These are phyloP conservation scores for Hibiscus mutabilis DNA, from an alignment of 345 rosid genomes.

Conservation along the genomic window DNA sequence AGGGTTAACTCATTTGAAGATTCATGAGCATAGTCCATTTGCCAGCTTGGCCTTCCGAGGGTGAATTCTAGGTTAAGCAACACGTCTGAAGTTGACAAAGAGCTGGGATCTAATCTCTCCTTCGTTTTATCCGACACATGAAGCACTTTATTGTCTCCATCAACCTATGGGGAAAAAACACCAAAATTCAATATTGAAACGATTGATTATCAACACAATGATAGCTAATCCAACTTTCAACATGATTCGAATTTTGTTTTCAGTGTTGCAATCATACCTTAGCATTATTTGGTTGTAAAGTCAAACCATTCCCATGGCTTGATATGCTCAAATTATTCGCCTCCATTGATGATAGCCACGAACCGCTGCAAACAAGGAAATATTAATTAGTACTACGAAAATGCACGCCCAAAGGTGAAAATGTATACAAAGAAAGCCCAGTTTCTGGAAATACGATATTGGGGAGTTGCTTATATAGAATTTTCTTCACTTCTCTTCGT, in stretches of 20 bases:
- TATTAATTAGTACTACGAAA: too few relatives aligned
- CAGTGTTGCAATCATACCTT: slow-evolving; percentile 23
- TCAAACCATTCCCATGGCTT: slow-evolving; percentile 25
- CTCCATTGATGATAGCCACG: slow-evolving; percentile 45
- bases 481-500: too few relatives aligned
- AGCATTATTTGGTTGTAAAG: slow-evolving; percentile 27
- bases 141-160: slow-evolving; percentile 22
- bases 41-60: slow-evolving; percentile 81
- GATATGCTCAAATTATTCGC: slow-evolving; percentile 26
- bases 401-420: too few relatives aligned
- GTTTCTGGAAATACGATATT: too few relatives aligned
- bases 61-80: slow-evolving; percentile 76
- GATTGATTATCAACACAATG: background rate
- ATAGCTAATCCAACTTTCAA: background rate
- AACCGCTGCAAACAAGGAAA: slow-evolving; percentile 27
- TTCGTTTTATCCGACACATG: slow-evolving; percentile 22
- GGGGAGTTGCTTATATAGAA: too few relatives aligned
- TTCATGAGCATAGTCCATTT: slow-evolving; percentile 38
- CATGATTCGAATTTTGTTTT: background rate
- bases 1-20: slow-evolving; percentile 54
- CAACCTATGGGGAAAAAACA: slow-evolving; percentile 17
- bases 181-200: background rate
- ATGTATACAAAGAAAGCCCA: too few relatives aligned
- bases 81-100: slow-evolving; percentile 35
- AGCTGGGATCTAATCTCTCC: slow-evolving; percentile 30